Percentiles rank a stretch among this genome's conserved stretches.
phyloP scores from a whole-genome alignment of 1,284 basidiomycete genomes.

The Xanthoconium separans region DNA sequence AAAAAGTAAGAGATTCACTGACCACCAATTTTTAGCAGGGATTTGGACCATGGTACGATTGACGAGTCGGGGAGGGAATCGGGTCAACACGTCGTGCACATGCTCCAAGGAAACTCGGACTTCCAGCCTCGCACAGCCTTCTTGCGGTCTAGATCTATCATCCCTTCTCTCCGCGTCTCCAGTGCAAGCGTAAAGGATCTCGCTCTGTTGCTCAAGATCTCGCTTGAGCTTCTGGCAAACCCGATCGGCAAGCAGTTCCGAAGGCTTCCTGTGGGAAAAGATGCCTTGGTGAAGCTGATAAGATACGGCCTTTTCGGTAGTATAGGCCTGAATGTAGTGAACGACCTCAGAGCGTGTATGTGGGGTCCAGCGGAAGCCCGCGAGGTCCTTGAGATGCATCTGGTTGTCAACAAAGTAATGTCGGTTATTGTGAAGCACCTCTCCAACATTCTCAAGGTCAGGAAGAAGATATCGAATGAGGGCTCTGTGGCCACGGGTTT shows the following conservation, averaged over 20 bases:
- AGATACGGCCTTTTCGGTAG: slow-evolving; percentile 10
- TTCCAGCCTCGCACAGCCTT: neutral
- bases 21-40: slow-evolving; percentile 7
- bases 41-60: slow-evolving; percentile 5
- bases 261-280: neutral
- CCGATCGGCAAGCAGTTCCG: neutral
- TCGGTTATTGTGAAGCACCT: neutral
- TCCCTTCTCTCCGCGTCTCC: neutral
- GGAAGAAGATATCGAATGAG: neutral
- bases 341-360: neutral
- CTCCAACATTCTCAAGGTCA: neutral
- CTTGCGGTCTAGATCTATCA: neutral
- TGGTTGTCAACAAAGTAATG: neutral
- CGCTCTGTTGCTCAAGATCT: neutral
- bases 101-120: neutral
- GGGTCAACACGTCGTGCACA: rapidly evolving
- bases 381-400: slow-evolving; percentile 10
- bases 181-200: neutral
- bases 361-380: slow-evolving; percentile 6
- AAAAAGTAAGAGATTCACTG: neutral
- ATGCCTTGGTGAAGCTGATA: slow-evolving; percentile 15
- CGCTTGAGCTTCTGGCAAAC: neutral
- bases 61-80: neutral
- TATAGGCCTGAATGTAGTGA: slow-evolving; percentile 15
- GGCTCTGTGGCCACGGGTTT: neutral